Base-by-base conservation (phyloP, 495 filamentous ascomycete genomes). In the Bryoglossum gracile region DNA sequence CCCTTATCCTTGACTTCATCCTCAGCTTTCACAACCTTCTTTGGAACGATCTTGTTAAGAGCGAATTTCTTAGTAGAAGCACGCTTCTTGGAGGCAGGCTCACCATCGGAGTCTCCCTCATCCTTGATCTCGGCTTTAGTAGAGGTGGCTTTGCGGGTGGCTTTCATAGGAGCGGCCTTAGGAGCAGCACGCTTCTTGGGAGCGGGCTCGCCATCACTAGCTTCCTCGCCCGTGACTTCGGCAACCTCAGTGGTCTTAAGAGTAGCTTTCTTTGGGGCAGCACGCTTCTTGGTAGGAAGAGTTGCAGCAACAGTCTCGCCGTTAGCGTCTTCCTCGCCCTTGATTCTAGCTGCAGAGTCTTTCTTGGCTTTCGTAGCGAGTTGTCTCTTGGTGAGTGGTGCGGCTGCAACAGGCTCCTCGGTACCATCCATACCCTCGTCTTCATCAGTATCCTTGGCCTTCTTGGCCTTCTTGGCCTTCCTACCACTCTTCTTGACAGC, bases 381-480 rank as follows among this genome's bases (percentile, higher is more conserved):
- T 14, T 24, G 2, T 26, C 21, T 17, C n/a, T 34, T 42, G 24
- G 43, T 40, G 5, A 41, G 30, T 8, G 46, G 34, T 9, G 13
- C 23, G 32, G 17, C 26, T 8, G 49, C 46, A 4, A 46, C 46
- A 16, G 38, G 19, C 5, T 38, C 37, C 26, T 5, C n/a, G 22
- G 48, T 36, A 8, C 45, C 33, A n/a, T 19, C 19, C 13, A 54
- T 48, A 8, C 4, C 24, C 3, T 39, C 52, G 30, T 55, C 55
- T 45, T 61, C 38, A 37, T 57, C 55, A 8, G 46, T 22, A 2
- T 53, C 48, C 44, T 57, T 60, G 11, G 43, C 46, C 4, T 28
- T 37, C 8, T 17, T 35, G 13, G 14, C 18, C 17, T 41, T 46
- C 48, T 25, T 46, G 3, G 5, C 26, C 26, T 30, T 30, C 37